Evolutionary conservation across 2,329 filamentous ascomycete species (phyloP).

Genomic region (Fusarium sp.): DNA sequence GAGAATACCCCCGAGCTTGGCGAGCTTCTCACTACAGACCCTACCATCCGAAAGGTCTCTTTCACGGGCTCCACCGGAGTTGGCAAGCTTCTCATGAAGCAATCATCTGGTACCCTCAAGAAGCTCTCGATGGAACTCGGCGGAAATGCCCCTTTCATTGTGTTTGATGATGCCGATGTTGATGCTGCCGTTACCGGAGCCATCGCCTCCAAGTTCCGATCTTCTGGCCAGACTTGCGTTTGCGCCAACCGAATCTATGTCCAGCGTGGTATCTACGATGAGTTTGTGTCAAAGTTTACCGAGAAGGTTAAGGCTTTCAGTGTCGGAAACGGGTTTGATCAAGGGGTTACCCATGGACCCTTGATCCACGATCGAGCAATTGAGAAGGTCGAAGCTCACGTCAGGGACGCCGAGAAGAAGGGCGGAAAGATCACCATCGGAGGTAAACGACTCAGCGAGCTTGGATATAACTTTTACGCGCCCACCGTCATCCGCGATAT

Average conservation of each 20-base stretch:
- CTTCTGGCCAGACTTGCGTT: slow-evolving; percentile 95
- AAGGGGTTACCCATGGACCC: slow-evolving; percentile 81
- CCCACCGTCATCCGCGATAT: slow-evolving; percentile 91
- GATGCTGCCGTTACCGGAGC: slow-evolving; percentile 87
- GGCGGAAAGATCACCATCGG: slow-evolving; percentile 82
- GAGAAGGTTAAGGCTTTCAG: slow-evolving; percentile 80
- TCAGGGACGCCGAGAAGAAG: slow-evolving; percentile 82
- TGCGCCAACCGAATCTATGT: slow-evolving; percentile 88
- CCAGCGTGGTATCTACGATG: slow-evolving; percentile 82
- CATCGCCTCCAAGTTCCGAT: slow-evolving; percentile 90
- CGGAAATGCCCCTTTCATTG: slow-evolving; percentile 95
- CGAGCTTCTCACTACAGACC: slow-evolving; percentile 76
- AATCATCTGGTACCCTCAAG: slow-evolving; percentile 87
- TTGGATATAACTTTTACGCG: slow-evolving; percentile 89
- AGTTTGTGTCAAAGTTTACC: slow-evolving; percentile 76
- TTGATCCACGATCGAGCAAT: slow-evolving; percentile 88
- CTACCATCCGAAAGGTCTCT: slow-evolving; percentile 86
- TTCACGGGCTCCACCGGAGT: slow-evolving; percentile 87
- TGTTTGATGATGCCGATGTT: slow-evolving; percentile 94
- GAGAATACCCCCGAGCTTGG: slow-evolving; percentile 86
- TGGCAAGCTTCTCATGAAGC: slow-evolving; percentile 86
- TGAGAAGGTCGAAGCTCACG: slow-evolving; percentile 82
- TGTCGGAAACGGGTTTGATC: slow-evolving; percentile 79
- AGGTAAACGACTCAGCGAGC: slow-evolving; percentile 77
- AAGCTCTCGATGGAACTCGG: slow-evolving; percentile 88